A percentile compares a stretch with the other conserved stretches of the same genome.
Evolutionary conservation across 2,329 filamentous ascomycete species (phyloP).

Genomic region (Calonectria multiphialidica): DNA sequence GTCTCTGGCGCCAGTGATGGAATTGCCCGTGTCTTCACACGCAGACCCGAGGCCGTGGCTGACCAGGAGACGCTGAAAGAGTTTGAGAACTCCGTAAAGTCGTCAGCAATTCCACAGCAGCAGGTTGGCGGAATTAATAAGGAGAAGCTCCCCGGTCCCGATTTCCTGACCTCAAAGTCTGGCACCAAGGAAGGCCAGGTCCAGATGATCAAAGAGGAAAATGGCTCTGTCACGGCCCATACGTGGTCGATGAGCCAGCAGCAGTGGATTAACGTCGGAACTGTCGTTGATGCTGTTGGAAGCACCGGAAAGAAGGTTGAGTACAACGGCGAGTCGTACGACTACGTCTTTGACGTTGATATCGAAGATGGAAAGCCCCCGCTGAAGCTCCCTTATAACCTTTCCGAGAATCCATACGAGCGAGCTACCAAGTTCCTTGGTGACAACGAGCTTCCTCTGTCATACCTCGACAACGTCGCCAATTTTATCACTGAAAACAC

Average conservation of each 20-base stretch:
- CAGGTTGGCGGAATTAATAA: conserved; percentile 89
- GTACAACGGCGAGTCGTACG: conserved; percentile 89
- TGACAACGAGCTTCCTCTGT: conserved; percentile 88
- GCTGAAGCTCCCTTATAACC: conserved; percentile 93
- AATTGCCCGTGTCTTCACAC: conserved; percentile 85
- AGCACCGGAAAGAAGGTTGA: conserved; percentile 83
- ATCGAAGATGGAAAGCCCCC: conserved; percentile 95
- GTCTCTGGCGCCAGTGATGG: conserved; percentile 94
- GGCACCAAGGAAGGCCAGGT: conserved; percentile 98
- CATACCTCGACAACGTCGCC: conserved; percentile 90
- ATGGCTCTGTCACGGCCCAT: conserved; percentile 87
- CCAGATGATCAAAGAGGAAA: conserved; percentile 86
- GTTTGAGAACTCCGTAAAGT: conserved; percentile 86
- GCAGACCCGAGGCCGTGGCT: conserved; percentile 77
- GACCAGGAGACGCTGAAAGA: conserved; percentile 74
- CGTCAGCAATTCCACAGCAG: conserved; percentile 89
- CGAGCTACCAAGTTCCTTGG: conserved; percentile 91
- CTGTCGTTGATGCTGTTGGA: conserved; percentile 89
- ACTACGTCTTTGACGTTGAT: conserved; percentile 96
- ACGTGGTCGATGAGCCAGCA: conserved; percentile 81
- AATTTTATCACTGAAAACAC: conserved; percentile 94
- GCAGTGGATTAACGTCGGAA: conserved; percentile 91
- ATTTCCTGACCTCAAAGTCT: conserved; percentile 83
- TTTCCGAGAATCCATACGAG: conserved; percentile 93
- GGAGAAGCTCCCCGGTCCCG: conserved; percentile 88